Evolutionary conservation across 192 early-diverging fungal genomes (phyloP), one percentile per base, ranked within the genome.

Genomic region (Entomortierella beljakovae): DNA sequence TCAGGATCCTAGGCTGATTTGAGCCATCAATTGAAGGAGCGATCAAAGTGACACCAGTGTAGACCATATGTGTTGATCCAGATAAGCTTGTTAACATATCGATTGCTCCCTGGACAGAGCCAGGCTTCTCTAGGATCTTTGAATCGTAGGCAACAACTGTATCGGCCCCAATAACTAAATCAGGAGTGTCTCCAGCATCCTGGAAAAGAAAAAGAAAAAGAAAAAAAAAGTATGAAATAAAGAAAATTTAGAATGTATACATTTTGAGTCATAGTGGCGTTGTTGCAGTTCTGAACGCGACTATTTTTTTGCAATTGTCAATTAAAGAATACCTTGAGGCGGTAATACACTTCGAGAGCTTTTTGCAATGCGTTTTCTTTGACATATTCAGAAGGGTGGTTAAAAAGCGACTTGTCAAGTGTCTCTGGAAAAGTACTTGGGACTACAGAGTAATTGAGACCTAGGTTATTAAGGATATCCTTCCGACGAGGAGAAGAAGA

Each of bases 61-160:
- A 81, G 20, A 95, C 93, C 33, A 71, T 65, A 80, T 98, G 95
- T 22, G 84, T 80, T 1, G 85, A 81, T 55, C 86, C 88, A 50
- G 83, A 86, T 51, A 97, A 80, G 0, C 72, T 70, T 20, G 75
- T 71, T 25, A 98, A 69, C 74, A 93, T 94, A 6, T 70, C 74
- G 1, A 84, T 62, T 0, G 94, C 96, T 46, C 90, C 83, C 22
- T 86, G 74, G 4, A 46, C 50, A 29, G 87, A 81, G 7, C 50
- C 64, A 20, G 96, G 96, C 69, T 98, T 98, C 63, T 96, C 96
- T 2, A 98, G 85, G 20, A 98, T 95, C 31, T 57, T 42, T n/a
- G 83, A 81, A 18, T 86, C 80, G 1, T 86, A 65, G 10, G 86
- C 82, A 20, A 95, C 92, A 0, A 97, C 86, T 0, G 96, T 97